Evolutionary conservation across 768 basidiomycete genomes (phyloP), one percentile per base, ranked within the genome.

Genomic region (Lactarius akahatsu): DNA sequence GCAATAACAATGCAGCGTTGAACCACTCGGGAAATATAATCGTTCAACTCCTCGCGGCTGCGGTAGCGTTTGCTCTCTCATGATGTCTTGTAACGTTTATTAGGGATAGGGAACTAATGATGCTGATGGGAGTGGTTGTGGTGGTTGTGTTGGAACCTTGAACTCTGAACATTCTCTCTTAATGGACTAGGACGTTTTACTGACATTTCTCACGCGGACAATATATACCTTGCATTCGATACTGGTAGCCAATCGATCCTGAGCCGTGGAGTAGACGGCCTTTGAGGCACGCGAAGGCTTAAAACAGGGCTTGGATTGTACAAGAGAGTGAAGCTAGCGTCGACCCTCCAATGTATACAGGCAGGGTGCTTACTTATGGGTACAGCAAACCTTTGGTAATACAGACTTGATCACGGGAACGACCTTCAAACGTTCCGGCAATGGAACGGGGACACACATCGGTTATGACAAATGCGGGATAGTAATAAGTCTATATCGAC

Each of bases 31-130:
- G 18, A 3, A 20, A 13, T 38, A 41, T 23, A 8, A 15, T 59
- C 26, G 5, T 41, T 15, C 47, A 38, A 38, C 34, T 58, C 9
- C 20, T 59, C 36, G 45, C 50, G 13, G 47, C 30, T 16, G 28
- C 47, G n/a, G 50, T 40, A 34, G 50, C 36, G 40, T 34, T 64
- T 23, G n/a, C 45, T 15, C 34, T 64, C 18, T 50, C 47, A 30
- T 52, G 34, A 36, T 1, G 16, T 15, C 10, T 47, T 26, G 43
- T 52, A 26, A 6, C 4, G 2, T 50, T 26, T 52, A 0, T 26
- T 52, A 7, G 50, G 50, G 50, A 52, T 23, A 6, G 47, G 2
- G n/a, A 6, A 47, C 45, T 47, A 47, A 47, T 50, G 47, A 23
- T n/a, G 23, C 11, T 13, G 47, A n/a, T 10, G 43, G 3, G 16